These are phyloP conservation scores for Phaeosphaeriaceae sp. DNA, from an alignment of 2,329 filamentous ascomycete species.

Conservation along the genomic window DNA sequence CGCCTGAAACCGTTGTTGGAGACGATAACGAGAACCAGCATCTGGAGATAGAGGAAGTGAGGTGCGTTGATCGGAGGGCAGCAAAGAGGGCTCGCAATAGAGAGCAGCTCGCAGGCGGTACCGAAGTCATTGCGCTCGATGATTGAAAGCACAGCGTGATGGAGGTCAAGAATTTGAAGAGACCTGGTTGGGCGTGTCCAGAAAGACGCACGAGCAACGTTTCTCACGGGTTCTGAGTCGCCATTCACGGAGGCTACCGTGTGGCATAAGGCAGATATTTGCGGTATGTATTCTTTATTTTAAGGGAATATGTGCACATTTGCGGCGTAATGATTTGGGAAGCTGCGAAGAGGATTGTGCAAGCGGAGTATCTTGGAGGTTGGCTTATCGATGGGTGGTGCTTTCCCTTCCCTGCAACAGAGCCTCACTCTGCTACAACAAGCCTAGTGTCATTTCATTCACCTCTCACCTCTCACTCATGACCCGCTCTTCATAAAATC, in stretches of 20 bases:
- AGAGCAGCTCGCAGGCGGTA: conserved; percentile 4
- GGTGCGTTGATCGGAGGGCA: conserved; percentile 3
- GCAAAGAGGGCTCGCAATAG: conserved; percentile 5
- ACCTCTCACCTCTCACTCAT: neutral
- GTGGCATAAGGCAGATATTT: neutral
- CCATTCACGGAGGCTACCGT: neutral
- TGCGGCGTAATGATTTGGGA: neutral
- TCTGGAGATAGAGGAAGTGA: conserved; percentile 6
- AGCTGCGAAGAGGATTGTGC: neutral
- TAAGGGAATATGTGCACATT: neutral
- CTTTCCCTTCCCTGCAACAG: neutral
- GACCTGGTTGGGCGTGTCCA: neutral
- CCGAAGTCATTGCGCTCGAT: conserved; percentile 9
- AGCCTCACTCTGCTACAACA: neutral
- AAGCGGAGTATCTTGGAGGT: no score
- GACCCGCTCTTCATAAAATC: no score
- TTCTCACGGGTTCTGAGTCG: neutral
- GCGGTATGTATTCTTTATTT: neutral
- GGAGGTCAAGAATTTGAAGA: neutral
- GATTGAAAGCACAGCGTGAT: neutral
- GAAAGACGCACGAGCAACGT: neutral
- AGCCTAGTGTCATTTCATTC: neutral
- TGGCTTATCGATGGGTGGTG: neutral
- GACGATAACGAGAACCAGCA: conserved; percentile 2
- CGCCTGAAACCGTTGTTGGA: conserved; percentile 5